Evolutionary conservation across 1,284 basidiomycete genomes (phyloP), one percentile per base, ranked within the genome.

Genomic region (Puccinia polysora): DNA sequence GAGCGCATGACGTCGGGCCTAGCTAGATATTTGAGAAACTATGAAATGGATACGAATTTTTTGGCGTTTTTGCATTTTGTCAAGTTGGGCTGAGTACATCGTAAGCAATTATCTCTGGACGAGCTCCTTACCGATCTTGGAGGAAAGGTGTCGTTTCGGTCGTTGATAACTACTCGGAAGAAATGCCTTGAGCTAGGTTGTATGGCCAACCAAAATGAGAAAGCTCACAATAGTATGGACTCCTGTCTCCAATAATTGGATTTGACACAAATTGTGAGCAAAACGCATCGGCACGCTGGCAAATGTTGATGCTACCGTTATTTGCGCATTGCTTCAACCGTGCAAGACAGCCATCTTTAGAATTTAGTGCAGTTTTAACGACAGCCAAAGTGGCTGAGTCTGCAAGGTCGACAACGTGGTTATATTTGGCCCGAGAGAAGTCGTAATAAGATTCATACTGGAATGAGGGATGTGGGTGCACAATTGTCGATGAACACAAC

Each of bases 391-490:
- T 72, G 2, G 25, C 53, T 23, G 49, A 4, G 23, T 59, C 52
- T 43, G 62, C 62, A 14, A 65, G n/a, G 50, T 72, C 62, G 36
- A 65, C 20, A 18, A 64, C 49, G 15, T 60, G 38, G 52, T 72
- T 72, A n/a, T 28, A 56, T 58, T 72, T 72, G 2, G 20, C 20
- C 58, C 56, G 62, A 2, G 70, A 38, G 15, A 55, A 72, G 23
- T 72, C 62, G 30, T 64, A 65, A 38, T 55, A 72, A 14, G 70
- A 56, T 64, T 45, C 38, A 40, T 72, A 65, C 70, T 72, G 20
- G 8, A 32, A 28, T n/a, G n/a, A 6, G 36, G 32, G 36, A 49
- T 63, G 23, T n/a, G 60, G 15, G 2, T 32, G 43, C 1, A 14
- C 15, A 34, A 56, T 20, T 2, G 18, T 55, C 8, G 28, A 36